Evolutionary conservation across 345 rosid genomes (phyloP).

Genomic region (Dimocarpus longan): DNA sequence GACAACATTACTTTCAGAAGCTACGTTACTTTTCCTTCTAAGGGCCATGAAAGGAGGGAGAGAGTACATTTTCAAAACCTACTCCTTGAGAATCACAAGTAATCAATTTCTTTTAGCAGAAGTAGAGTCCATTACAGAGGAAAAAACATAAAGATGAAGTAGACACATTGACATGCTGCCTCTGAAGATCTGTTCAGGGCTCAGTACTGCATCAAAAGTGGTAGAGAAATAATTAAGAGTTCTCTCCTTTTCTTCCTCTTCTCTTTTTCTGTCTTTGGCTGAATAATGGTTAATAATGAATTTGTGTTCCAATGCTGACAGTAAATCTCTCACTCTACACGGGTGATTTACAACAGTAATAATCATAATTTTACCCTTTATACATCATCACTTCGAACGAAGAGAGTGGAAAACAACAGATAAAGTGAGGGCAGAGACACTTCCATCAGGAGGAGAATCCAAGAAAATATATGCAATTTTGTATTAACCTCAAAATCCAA

Average conservation of each 20-base stretch:
- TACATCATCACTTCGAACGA: background rate
- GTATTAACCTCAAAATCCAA: conserved; percentile 3
- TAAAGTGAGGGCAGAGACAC: background rate
- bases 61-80: background rate
- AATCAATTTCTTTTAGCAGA: conserved; percentile 5
- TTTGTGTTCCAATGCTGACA: background rate
- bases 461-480: conserved; percentile 10
- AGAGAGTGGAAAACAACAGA: conserved; percentile 2
- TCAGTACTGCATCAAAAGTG: background rate
- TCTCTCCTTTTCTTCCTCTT: background rate
- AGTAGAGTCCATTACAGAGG: background rate
- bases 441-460: conserved; percentile 11
- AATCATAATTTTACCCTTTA: background rate
- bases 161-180: conserved; percentile 10
- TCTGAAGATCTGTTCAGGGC: background rate
- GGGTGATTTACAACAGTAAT: background rate
- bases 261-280: background rate
- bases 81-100: background rate
- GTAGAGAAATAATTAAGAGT: background rate
- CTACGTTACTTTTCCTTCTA: background rate
- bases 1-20: background rate
- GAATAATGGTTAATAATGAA: background rate
- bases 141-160: background rate
- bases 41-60: background rate
- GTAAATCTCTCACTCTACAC: too few relatives aligned